Evolutionary conservation across 192 early-diverging fungal genomes (phyloP), one percentile per base, ranked within the genome.

Genomic region (Backusella luteola): DNA sequence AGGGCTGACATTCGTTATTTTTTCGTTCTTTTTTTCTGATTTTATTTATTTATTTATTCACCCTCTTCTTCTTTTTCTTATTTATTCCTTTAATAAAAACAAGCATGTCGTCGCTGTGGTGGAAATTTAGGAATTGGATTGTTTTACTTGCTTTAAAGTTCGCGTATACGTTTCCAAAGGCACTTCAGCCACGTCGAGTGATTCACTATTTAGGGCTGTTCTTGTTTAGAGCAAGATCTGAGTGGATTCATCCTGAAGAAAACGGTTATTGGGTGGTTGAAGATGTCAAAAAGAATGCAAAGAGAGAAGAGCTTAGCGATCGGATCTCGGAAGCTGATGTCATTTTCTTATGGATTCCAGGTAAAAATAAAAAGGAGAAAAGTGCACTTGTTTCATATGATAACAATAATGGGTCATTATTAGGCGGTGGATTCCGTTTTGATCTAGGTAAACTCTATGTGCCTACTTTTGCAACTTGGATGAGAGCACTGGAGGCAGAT

Each of bases 401-500:
- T 29, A 38, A 7, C 15, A 9, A 73, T 41, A 34, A 69, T 4
- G 4, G 11, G 0, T n/a, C 11, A n/a, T 39, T 8, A 34, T 26
- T 56, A 76, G 75, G 75, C 21, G 75, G 75, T 56, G 75, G 75
- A 59, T 76, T 76, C 23, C 41, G 75, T 17, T 70, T 70, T 11
- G n/a, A 76, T 76, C 42, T 76, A 17, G 75, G 75, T 56, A 52
- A 23, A 35, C 49, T 76, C 11, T 76, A 76, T 42, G 41, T 66
- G 15, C 44, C 67, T 6, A 76, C 67, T 23, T 76, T 76, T 56
- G 66, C 44, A n/a, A 70, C 67, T n/a, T 76, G 75, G 75, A 69
- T 76, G n/a, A 29, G 67, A 9, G 75, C 67, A 38, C 8, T 76
- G 4, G 75, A 69, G 32, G 73, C 73, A 29, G 75, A 76, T 38